Conservation (phyloP, 2,329 filamentous ascomycete species). For the Claviceps pazoutovae region DNA sequence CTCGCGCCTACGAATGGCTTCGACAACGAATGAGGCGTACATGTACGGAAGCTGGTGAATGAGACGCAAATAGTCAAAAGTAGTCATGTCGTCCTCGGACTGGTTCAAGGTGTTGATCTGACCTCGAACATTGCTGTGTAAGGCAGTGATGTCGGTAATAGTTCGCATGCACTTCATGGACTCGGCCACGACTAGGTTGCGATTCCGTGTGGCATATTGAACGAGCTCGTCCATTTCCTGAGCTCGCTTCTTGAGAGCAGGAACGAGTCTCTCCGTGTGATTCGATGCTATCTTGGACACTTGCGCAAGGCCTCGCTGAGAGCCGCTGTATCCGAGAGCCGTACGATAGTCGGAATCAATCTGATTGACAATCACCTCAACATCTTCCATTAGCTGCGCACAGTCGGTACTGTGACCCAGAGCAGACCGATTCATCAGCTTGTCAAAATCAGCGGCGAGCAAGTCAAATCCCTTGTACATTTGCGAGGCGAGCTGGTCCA, state of each 20-base stretch:
- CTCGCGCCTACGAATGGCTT: constrained; percentile 73
- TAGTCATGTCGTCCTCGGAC: constrained; percentile 61
- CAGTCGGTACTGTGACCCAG: constrained; percentile 49
- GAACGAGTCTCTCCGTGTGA: constrained; percentile 48
- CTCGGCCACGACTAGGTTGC: constrained; percentile 52
- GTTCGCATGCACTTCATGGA: constrained; percentile 65
- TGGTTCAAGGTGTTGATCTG: constrained; percentile 60
- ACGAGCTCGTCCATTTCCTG: constrained; percentile 49
- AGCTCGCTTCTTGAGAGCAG: constrained; percentile 40
- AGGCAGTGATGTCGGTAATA: constrained; percentile 66
- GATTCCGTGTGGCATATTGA: constrained; percentile 45
- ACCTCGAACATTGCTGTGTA: constrained; percentile 56
- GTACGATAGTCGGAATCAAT: constrained; percentile 76
- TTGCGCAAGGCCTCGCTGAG: constrained; percentile 44
- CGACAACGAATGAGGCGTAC: constrained; percentile 78
- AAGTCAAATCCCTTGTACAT: constrained; percentile 48
- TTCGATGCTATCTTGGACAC: constrained; percentile 49
- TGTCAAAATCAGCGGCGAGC: constrained; percentile 50
- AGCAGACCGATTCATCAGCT: constrained; percentile 38
- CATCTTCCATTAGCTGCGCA: constrained; percentile 61
- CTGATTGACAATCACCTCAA: constrained; percentile 74
- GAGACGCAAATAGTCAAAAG: constrained; percentile 66
- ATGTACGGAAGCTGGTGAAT: constrained; percentile 76
- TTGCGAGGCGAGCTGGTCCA: constrained; percentile 45
- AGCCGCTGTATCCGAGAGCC: constrained; percentile 53